These are phyloP conservation scores for Phellopilus nigrolimitatus DNA, from an alignment of 1,284 basidiomycete species.

Conservation along the genomic window DNA sequence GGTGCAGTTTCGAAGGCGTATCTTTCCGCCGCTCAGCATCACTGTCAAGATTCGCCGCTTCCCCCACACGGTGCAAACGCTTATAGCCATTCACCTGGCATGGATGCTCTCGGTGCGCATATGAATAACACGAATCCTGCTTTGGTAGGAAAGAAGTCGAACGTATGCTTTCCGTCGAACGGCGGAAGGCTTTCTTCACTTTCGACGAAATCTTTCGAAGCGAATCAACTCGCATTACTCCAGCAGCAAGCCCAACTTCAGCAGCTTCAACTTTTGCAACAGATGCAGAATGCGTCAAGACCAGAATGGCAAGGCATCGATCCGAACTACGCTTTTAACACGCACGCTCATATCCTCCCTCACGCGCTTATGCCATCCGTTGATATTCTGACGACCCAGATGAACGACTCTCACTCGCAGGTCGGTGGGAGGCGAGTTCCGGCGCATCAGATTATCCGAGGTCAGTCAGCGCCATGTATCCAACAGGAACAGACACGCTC, in stretches of 20 bases:
- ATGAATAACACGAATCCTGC: not conserved
- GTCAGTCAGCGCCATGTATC: not conserved
- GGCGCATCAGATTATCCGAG: not conserved
- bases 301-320: constrained; percentile 3
- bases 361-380: constrained; percentile 18
- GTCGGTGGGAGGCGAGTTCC: not conserved
- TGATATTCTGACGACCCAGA: constrained; percentile 11
- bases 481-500: not conserved
- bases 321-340: constrained; percentile 6
- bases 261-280: constrained; percentile 17
- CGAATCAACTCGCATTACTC: constrained; percentile 8
- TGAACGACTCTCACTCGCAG: not conserved
- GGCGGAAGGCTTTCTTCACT: not conserved
- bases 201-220: not conserved
- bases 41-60: not conserved
- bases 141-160: not conserved
- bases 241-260: constrained; percentile 17
- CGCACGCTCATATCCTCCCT: not conserved
- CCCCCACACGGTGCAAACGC: not conserved
- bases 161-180: not conserved
- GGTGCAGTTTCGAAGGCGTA: not conserved
- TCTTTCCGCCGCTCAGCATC: not conserved
- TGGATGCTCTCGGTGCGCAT: not conserved
- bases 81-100: not conserved
- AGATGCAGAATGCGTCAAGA: constrained; percentile 12